phyloP scores from a whole-genome alignment of 2,329 filamentous ascomycete species.

The Chlorencoelia australis region DNA sequence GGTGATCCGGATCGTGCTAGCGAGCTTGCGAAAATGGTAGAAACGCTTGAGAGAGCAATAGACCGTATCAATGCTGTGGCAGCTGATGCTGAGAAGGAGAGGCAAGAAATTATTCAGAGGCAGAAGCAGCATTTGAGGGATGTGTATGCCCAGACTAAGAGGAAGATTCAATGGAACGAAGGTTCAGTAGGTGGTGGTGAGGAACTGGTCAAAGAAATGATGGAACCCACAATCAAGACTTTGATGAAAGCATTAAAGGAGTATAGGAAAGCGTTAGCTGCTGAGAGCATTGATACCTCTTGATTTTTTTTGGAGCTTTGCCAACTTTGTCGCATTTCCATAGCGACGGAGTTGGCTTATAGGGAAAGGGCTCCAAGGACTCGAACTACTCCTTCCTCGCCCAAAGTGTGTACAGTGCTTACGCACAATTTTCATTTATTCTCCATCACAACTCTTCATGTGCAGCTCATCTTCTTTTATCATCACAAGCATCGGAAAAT shows the following conservation, averaged over 20 bases:
- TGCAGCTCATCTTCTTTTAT: too few relatives aligned
- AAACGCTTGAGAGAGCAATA: slow-evolving; percentile 68
- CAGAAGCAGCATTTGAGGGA: slow-evolving; percentile 62
- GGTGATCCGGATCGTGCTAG: slow-evolving; percentile 71
- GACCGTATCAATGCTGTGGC: slow-evolving; percentile 74
- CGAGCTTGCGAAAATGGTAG: slow-evolving; percentile 72
- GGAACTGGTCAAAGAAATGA: slow-evolving; percentile 64
- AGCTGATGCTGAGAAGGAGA: slow-evolving; percentile 66
- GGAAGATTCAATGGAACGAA: slow-evolving; percentile 60
- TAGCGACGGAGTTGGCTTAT: slow-evolving; percentile 21
- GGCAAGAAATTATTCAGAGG: slow-evolving; percentile 54
- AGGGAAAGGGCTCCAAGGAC: slow-evolving; percentile 10
- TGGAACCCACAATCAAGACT: slow-evolving; percentile 63
- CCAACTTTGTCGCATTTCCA: slow-evolving; percentile 7
- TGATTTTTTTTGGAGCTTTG: slow-evolving; percentile 5
- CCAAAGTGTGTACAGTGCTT: too few relatives aligned
- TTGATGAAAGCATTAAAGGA: slow-evolving; percentile 59
- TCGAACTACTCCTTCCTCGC: not conserved
- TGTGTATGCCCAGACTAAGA: slow-evolving; percentile 61
- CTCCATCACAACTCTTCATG: too few relatives aligned
- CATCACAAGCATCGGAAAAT: not conserved
- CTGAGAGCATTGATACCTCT: slow-evolving; percentile 34
- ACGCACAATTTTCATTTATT: not conserved
- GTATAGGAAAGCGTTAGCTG: slow-evolving; percentile 61
- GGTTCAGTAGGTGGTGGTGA: slow-evolving; percentile 63